phyloP scores from a whole-genome alignment of 2,329 filamentous ascomycete species.

The Curvularia sp. region DNA sequence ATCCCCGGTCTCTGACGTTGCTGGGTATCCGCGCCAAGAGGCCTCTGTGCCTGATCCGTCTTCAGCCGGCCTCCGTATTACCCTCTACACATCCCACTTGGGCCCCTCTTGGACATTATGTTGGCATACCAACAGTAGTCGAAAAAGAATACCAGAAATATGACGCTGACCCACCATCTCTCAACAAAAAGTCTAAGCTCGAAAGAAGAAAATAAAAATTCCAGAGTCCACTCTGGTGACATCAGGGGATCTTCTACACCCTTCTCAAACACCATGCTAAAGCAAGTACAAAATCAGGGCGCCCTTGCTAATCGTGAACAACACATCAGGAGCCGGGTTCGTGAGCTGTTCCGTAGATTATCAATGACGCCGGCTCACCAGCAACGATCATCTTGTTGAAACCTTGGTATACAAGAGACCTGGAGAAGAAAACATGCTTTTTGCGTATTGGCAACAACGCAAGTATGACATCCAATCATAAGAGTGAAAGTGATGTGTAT shows the following conservation, averaged over 20 bases:
- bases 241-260: background rate
- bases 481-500: too few relatives aligned
- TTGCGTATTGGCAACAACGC: too few relatives aligned
- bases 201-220: background rate
- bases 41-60: background rate
- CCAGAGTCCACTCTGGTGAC: background rate
- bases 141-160: background rate
- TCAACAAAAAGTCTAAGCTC: background rate
- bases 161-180: background rate
- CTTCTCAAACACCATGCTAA: background rate
- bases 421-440: too few relatives aligned
- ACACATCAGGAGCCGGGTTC: too few relatives aligned
- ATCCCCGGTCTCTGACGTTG: background rate
- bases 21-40: conserved; percentile 4
- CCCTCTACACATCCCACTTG: background rate
- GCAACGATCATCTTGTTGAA: too few relatives aligned
- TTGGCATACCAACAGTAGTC: background rate
- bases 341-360: too few relatives aligned
- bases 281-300: background rate
- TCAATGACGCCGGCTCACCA: background rate
- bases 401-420: too few relatives aligned
- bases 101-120: background rate
- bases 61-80: conserved; percentile 3
- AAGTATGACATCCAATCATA: too few relatives aligned
- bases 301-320: background rate